Percentiles rank a stretch among this genome's conserved stretches.
These are phyloP conservation scores for Anisogramma anomala DNA, from an alignment of 2,329 filamentous ascomycete species.

Conservation along the genomic window DNA sequence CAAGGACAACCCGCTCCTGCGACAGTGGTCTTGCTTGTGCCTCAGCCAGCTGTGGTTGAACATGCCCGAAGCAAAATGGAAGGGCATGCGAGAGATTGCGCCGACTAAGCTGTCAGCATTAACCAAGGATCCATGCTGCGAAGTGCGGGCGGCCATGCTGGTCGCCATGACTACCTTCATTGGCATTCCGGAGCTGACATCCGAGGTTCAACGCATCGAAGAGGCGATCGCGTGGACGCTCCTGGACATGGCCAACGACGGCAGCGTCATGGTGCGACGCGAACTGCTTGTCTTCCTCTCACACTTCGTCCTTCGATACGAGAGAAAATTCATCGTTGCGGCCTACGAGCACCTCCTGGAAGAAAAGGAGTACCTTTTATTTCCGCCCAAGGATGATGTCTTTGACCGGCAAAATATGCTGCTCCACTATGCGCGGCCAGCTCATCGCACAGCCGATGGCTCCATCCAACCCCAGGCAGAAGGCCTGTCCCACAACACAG, in stretches of 20 bases:
- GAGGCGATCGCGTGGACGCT: slow-evolving; percentile 83
- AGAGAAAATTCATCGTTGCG: slow-evolving; percentile 82
- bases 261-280: slow-evolving; percentile 85
- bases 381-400: slow-evolving; percentile 43
- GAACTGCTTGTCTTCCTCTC: slow-evolving; percentile 92
- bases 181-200: slow-evolving; percentile 82
- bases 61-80: slow-evolving; percentile 87
- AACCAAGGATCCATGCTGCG: slow-evolving; percentile 74
- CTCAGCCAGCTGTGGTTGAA: slow-evolving; percentile 91
- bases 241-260: slow-evolving; percentile 84
- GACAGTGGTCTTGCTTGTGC: slow-evolving; percentile 93
- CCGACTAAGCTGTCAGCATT: slow-evolving; percentile 71
- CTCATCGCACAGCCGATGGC: slow-evolving; percentile 45
- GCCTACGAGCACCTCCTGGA: slow-evolving; percentile 85
- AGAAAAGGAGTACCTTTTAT: slow-evolving; percentile 59
- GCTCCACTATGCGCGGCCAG: slow-evolving; percentile 47
- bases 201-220: slow-evolving; percentile 82
- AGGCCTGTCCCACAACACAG: slow-evolving; percentile 69
- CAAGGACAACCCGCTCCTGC: slow-evolving; percentile 72
- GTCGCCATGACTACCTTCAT: slow-evolving; percentile 90
- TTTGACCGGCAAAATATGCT: slow-evolving; percentile 47
- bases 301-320: slow-evolving; percentile 78
- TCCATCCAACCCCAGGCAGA: slow-evolving; percentile 44
- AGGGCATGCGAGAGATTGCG: slow-evolving; percentile 80
- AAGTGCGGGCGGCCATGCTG: slow-evolving; percentile 86